phyloP scores from a whole-genome alignment of 2,329 filamentous ascomycete species.

The Alternaria conjuncta region DNA sequence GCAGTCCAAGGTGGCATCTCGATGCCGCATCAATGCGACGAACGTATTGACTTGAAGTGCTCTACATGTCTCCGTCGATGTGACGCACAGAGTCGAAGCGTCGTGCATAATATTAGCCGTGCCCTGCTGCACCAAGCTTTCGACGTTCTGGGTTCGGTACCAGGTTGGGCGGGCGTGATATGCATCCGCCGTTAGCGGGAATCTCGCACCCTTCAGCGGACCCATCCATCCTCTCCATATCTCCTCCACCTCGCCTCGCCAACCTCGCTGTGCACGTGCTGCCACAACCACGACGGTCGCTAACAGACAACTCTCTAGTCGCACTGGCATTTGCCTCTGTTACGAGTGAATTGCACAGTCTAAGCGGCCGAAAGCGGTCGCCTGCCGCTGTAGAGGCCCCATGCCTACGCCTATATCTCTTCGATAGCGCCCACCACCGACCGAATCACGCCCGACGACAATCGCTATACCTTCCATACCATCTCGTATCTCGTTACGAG shows the following conservation, averaged over 20 bases:
- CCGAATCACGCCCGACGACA: constrained; percentile 9
- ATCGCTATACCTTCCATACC: constrained; percentile 1
- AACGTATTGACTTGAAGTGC: background rate
- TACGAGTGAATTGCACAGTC: constrained; percentile 8
- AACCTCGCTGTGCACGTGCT: constrained; percentile 12
- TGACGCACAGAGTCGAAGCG: background rate
- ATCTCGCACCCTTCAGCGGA: constrained; percentile 19
- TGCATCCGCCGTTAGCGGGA: constrained; percentile 18
- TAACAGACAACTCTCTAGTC: background rate
- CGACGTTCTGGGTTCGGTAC: constrained; percentile 15
- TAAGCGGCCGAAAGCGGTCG: constrained; percentile 23
- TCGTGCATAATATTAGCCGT: background rate
- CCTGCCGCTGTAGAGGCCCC: constrained; percentile 32
- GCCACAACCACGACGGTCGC: constrained; percentile 8
- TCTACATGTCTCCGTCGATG: background rate
- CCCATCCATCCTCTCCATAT: constrained; percentile 23
- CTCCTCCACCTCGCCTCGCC: constrained; percentile 17
- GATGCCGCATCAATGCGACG: background rate
- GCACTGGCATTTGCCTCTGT: background rate
- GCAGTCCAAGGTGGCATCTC: background rate
- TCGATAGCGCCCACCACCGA: constrained; percentile 37
- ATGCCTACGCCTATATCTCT: constrained; percentile 41
- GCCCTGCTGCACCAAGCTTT: constrained; percentile 7
- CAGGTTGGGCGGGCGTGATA: constrained; percentile 16
- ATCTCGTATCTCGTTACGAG: constrained; percentile 17